These are phyloP conservation scores for Panellus pusillus DNA, from an alignment of 768 basidiomycete genomes.

Conservation along the genomic window DNA sequence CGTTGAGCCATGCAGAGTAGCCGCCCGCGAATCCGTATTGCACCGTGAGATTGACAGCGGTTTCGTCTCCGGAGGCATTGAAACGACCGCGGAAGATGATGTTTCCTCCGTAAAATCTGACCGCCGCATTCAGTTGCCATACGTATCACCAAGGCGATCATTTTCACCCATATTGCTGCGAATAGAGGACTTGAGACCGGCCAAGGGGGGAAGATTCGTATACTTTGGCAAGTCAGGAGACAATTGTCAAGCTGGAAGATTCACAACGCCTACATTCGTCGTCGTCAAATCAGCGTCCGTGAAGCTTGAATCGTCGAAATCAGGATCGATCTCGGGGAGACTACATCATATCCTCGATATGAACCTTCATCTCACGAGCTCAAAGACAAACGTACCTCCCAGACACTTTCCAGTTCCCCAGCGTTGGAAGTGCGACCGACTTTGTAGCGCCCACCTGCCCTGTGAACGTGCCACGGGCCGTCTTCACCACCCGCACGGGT, in stretches of 20 bases:
- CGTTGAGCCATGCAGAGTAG: slow-evolving; percentile 52
- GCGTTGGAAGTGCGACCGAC: slow-evolving; percentile 32
- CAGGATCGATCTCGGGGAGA: slow-evolving; percentile 47
- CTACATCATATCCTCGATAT: slow-evolving; percentile 26
- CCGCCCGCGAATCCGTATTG: slow-evolving; percentile 53
- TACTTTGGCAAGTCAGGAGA: slow-evolving; percentile 33
- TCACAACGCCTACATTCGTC: slow-evolving; percentile 38
- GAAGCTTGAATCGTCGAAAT: slow-evolving; percentile 52
- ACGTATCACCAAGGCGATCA: too few relatives aligned
- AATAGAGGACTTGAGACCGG: slow-evolving; percentile 47
- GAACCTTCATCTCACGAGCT: not conserved
- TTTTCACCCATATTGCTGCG: slow-evolving; percentile 50
- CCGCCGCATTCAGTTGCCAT: not conserved
- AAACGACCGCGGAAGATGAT: slow-evolving; percentile 57
- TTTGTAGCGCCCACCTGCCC: slow-evolving; percentile 22
- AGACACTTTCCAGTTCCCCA: slow-evolving; percentile 46
- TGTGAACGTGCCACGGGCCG: slow-evolving; percentile 31
- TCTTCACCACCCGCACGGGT: slow-evolving; percentile 25
- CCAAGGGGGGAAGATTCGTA: slow-evolving; percentile 47
- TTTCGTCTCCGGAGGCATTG: slow-evolving; percentile 48
- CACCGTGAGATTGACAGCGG: slow-evolving; percentile 43
- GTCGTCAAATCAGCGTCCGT: slow-evolving; percentile 40
- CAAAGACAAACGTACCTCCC: slow-evolving; percentile 35
- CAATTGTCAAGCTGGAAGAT: not conserved
- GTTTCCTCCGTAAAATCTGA: slow-evolving; percentile 52